Percentiles rank a stretch among this genome's conserved stretches.
These are phyloP conservation scores for Mycena vitilis DNA, from an alignment of 768 basidiomycete species.

Conservation along the genomic window DNA sequence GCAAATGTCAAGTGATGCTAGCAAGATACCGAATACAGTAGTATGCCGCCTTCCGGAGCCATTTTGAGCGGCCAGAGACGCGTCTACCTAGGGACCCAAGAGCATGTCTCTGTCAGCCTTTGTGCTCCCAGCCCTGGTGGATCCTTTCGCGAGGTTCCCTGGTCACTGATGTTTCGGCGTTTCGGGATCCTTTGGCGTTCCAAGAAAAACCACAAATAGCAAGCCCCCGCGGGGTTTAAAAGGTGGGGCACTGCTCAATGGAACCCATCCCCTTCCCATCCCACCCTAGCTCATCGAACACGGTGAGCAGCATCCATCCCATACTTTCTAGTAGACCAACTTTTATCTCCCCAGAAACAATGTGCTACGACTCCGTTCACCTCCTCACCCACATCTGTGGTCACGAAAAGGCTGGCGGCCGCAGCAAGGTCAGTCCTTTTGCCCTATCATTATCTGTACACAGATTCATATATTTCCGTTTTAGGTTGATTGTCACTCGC, in stretches of 20 bases:
- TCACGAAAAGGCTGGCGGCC: slow-evolving; percentile 47
- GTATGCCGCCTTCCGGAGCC: neutral
- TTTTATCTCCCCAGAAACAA: slow-evolving; percentile 30
- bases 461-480: neutral
- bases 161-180: neutral
- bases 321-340: neutral
- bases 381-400: slow-evolving; percentile 53
- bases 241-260: neutral
- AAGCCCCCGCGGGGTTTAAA: neutral
- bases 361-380: slow-evolving; percentile 58
- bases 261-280: neutral
- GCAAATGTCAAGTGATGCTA: neutral
- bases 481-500: slow-evolving; percentile 57
- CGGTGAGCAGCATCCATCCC: neutral
- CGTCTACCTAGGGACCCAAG: neutral
- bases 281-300: neutral
- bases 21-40: neutral
- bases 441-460: neutral
- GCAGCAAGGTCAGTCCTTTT: slow-evolving; percentile 33
- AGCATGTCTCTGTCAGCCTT: neutral
- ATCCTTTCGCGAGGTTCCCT: slow-evolving; percentile 8
- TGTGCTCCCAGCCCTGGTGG: slow-evolving; percentile 8
- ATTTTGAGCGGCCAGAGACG: neutral
- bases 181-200: neutral
- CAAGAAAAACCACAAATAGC: neutral